Percentiles rank a stretch among this genome's conserved stretches.
These are phyloP conservation scores for Curvularia sp. DNA, from an alignment of 2,329 filamentous ascomycete species.

Conservation along the genomic window DNA sequence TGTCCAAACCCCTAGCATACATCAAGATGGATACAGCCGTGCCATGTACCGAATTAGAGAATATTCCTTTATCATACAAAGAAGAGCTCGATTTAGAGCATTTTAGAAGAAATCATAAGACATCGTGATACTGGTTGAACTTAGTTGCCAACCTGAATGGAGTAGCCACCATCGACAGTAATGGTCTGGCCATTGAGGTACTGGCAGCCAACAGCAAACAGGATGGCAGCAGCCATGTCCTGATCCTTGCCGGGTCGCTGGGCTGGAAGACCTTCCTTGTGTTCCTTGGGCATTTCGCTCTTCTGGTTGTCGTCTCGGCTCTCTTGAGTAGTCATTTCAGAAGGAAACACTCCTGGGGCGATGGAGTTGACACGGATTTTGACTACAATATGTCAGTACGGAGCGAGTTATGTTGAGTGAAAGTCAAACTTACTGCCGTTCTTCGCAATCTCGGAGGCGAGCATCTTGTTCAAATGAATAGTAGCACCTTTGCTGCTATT, in stretches of 20 bases:
- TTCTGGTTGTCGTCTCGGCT: constrained; percentile 61
- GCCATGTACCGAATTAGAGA: too few species aligned
- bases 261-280: constrained; percentile 60
- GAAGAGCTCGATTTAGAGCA: constrained; percentile 2
- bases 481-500: constrained; percentile 59
- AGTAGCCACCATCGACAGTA: constrained; percentile 63
- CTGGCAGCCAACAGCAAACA: constrained; percentile 60
- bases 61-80: constrained; percentile 5
- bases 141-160: constrained; percentile 46
- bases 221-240: constrained; percentile 64
- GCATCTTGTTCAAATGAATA: constrained; percentile 63
- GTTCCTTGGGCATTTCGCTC: constrained; percentile 60
- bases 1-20: not conserved
- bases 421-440: constrained; percentile 53
- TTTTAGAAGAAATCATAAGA: not conserved
- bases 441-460: constrained; percentile 61
- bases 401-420: not conserved
- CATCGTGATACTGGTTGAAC: constrained; percentile 5
- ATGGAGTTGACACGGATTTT: constrained; percentile 61
- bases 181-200: constrained; percentile 59
- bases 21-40: not conserved
- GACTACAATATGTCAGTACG: not conserved
- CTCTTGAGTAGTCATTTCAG: constrained; percentile 63
- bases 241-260: constrained; percentile 63
- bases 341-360: constrained; percentile 64